Percentiles rank a stretch among this genome's conserved stretches.
phyloP scores from a whole-genome alignment of 2,329 filamentous ascomycete species.

The Apiospora kogelbergensis region DNA sequence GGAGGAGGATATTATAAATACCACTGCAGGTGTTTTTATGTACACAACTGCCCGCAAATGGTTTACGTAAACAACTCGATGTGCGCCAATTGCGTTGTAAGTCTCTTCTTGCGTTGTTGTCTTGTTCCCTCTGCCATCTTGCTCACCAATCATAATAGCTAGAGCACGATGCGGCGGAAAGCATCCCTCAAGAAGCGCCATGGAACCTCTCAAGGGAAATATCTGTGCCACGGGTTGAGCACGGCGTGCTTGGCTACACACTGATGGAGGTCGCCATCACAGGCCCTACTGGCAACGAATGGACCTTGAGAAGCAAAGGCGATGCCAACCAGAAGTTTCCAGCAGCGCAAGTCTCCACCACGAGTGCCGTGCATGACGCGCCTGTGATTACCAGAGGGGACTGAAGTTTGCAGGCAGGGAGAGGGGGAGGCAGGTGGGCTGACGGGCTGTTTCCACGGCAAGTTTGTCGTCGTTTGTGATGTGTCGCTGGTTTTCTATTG shows the following conservation, averaged over 20 bases:
- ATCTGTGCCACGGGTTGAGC: conserved; percentile 44
- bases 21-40: not conserved
- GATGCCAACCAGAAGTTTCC: conserved; percentile 26
- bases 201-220: conserved; percentile 40
- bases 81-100: not conserved
- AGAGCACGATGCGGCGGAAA: conserved; percentile 46
- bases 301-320: conserved; percentile 33
- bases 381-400: conserved; percentile 21
- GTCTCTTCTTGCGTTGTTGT: not conserved
- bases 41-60: not conserved
- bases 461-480: not conserved
- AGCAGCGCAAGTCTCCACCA: conserved; percentile 19
- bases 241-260: conserved; percentile 47
- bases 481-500: not conserved
- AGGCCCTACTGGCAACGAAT: conserved; percentile 37
- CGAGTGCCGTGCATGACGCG: conserved; percentile 26
- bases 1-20: conserved; percentile 8
- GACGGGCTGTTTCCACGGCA: not conserved
- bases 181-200: conserved; percentile 24
- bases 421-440: not conserved
- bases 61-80: not conserved
- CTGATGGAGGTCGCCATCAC: conserved; percentile 45
- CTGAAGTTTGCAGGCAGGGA: not conserved
- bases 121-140: not conserved
- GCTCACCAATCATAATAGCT: conserved; percentile 32